Evolutionary conservation across 2,329 filamentous ascomycete genomes (phyloP).

Genomic region (Penicillium sp.): DNA sequence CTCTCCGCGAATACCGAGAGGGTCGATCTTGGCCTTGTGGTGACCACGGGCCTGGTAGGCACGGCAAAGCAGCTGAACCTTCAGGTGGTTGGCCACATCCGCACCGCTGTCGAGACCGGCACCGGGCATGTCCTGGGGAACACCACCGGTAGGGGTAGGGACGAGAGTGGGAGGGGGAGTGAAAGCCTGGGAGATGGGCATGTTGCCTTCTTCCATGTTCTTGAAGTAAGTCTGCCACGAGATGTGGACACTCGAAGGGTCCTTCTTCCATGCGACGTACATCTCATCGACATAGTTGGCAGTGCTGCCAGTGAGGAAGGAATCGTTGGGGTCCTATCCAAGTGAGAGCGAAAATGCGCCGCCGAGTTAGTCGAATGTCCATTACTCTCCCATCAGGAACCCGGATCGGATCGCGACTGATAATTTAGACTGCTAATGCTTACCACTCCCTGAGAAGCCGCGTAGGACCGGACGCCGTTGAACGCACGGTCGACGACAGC

Average conservation of each 20-base stretch:
- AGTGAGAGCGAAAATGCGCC: conserved; percentile 21
- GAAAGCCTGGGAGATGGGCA: conserved; percentile 97
- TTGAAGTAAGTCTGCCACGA: conserved; percentile 99
- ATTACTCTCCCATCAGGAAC: conserved; percentile 7
- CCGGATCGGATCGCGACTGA: conserved; percentile 9
- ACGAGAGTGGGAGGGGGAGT: conserved; percentile 92
- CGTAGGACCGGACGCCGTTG: conserved; percentile 57
- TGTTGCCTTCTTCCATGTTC: conserved; percentile 98
- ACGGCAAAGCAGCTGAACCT: conserved; percentile 94
- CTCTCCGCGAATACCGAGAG: conserved; percentile 87
- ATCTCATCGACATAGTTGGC: conserved; percentile 99
- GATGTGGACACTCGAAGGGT: conserved; percentile 90
- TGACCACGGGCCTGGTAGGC: conserved; percentile 98
- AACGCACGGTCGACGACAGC: conserved; percentile 42
- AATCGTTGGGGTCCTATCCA: conserved; percentile 79
- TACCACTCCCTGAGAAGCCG: conserved; percentile 63
- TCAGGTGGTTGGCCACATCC: conserved; percentile 93
- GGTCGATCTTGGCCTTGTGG: conserved; percentile 97
- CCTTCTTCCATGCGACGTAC: conserved; percentile 96
- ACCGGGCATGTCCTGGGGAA: conserved; percentile 71
- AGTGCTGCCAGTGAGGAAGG: conserved; percentile 93
- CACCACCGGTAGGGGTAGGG: conserved; percentile 75
- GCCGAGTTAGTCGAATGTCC: conserved; percentile 27
- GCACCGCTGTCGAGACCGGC: conserved; percentile 69
- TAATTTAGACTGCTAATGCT: conserved; percentile 32